Conservation (phyloP, 257 asterid genomes). For the Solanum bulbocastanum region DNA sequence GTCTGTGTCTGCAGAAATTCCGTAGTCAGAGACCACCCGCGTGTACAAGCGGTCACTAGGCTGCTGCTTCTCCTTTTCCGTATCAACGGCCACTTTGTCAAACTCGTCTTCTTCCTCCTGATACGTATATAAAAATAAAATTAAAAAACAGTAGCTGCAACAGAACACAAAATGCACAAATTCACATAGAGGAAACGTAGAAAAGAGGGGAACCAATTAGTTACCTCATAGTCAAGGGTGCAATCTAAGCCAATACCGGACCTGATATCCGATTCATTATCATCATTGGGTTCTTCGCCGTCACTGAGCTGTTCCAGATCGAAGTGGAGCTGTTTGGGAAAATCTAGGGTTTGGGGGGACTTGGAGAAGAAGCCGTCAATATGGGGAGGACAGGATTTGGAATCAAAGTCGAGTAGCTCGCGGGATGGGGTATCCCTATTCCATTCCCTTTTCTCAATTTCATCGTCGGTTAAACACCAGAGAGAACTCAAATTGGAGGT, state of each 20-base stretch:
- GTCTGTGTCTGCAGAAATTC: slow-evolving; percentile 17
- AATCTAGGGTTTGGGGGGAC: neutral
- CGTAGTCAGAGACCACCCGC: slow-evolving; percentile 38
- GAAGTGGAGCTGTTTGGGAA: neutral
- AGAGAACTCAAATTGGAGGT: slow-evolving; percentile 16
- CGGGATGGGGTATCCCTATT: slow-evolving; percentile 5
- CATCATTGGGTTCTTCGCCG: neutral
- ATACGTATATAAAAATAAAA: neutral
- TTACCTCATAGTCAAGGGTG: slow-evolving; percentile 82
- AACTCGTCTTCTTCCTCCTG: slow-evolving; percentile 90
- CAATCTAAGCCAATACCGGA: slow-evolving; percentile 76
- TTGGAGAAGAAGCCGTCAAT: neutral
- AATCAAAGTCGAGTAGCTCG: neutral
- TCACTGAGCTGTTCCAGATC: neutral
- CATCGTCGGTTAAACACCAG: slow-evolving; percentile 79
- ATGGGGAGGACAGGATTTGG: neutral
- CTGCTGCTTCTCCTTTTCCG: slow-evolving; percentile 9
- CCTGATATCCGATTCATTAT: slow-evolving; percentile 36
- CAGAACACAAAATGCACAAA: neutral
- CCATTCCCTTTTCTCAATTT: slow-evolving; percentile 55
- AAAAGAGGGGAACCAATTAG: neutral
- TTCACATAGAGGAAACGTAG: neutral
- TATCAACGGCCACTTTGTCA: slow-evolving; percentile 73
- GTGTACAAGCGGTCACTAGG: slow-evolving; percentile 39
- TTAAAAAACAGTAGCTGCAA: neutral